phyloP scores from a whole-genome alignment of 345 rosid species.

The Diplotaxis tenuifolia region DNA sequence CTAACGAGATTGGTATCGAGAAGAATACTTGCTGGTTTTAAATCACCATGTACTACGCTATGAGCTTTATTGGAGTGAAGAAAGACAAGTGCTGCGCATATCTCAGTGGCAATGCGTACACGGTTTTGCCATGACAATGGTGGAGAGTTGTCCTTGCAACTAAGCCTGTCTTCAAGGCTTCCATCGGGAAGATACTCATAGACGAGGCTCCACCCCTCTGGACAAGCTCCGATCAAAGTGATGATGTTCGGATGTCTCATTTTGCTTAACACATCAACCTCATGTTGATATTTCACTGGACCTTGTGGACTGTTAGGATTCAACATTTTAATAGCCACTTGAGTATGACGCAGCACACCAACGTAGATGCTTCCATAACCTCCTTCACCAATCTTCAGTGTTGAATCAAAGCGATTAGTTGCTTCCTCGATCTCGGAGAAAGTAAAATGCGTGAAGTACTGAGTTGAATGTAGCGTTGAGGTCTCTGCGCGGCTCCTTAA shows the following conservation, averaged over 20 bases:
- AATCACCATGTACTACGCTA: conserved; percentile 80
- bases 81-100: conserved; percentile 81
- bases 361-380: conserved; percentile 83
- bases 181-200: conserved; percentile 87
- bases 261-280: conserved; percentile 86
- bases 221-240: conserved; percentile 82
- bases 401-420: conserved; percentile 58
- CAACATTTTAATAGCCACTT: conserved; percentile 73
- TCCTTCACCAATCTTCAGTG: conserved; percentile 85
- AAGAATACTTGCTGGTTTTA: conserved; percentile 84
- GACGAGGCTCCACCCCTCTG: conserved; percentile 76
- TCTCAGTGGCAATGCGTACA: conserved; percentile 71
- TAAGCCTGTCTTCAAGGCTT: conserved; percentile 90
- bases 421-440: conserved; percentile 75
- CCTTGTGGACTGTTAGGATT: conserved; percentile 74
- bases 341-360: conserved; percentile 60
- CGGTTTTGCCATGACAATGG: conserved; percentile 92
- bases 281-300: conserved; percentile 78
- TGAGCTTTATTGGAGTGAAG: conserved; percentile 81
- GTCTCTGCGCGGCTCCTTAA: conserved; percentile 60
- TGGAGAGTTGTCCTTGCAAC: conserved; percentile 69
- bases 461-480: conserved; percentile 46
- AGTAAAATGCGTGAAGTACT: conserved; percentile 63
- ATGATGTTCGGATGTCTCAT: conserved; percentile 87
- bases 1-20: conserved; percentile 71